Evolutionary conservation across 2,329 filamentous ascomycete genomes (phyloP).

Genomic region (Fusarium nelsonii): DNA sequence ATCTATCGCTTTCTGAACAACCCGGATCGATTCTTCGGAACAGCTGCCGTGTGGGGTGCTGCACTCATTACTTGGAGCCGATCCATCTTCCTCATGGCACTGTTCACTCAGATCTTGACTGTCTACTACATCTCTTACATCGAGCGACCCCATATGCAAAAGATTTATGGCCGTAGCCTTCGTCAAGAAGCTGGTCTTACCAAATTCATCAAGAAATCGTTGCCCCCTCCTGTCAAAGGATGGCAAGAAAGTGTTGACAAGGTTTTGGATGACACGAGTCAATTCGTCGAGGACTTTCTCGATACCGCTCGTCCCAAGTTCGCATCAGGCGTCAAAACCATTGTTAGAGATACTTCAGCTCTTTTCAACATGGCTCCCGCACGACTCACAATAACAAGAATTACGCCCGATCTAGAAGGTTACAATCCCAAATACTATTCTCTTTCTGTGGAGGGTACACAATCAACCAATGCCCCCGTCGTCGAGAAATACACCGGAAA

Average conservation of each 20-base stretch:
- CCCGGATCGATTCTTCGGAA: conserved; percentile 91
- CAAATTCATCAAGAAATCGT: conserved; percentile 87
- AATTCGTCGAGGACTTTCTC: conserved; percentile 91
- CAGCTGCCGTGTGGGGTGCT: conserved; percentile 95
- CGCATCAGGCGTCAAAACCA: conserved; percentile 84
- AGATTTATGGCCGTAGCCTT: conserved; percentile 88
- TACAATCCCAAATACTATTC: conserved; percentile 84
- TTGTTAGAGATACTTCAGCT: conserved; percentile 88
- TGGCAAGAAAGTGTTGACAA: conserved; percentile 90
- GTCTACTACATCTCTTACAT: conserved; percentile 92
- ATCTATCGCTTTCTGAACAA: conserved; percentile 99
- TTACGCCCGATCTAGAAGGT: conserved; percentile 83
- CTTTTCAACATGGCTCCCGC: conserved; percentile 92
- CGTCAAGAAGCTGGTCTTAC: conserved; percentile 90
- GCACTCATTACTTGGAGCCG: conserved; percentile 93
- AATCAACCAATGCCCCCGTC: conserved; percentile 61
- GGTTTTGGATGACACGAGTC: conserved; percentile 85
- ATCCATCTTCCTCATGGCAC: conserved; percentile 85
- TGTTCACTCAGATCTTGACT: conserved; percentile 86
- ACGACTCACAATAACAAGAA: conserved; percentile 82
- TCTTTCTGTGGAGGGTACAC: conserved; percentile 77
- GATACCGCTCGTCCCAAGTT: conserved; percentile 88
- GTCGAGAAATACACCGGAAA: conserved; percentile 75
- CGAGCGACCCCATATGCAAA: conserved; percentile 97
- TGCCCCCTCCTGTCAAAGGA: conserved; percentile 85